These are phyloP conservation scores for Claviceps spartinae DNA, from an alignment of 2,329 filamentous ascomycete species.

Conservation along the genomic window DNA sequence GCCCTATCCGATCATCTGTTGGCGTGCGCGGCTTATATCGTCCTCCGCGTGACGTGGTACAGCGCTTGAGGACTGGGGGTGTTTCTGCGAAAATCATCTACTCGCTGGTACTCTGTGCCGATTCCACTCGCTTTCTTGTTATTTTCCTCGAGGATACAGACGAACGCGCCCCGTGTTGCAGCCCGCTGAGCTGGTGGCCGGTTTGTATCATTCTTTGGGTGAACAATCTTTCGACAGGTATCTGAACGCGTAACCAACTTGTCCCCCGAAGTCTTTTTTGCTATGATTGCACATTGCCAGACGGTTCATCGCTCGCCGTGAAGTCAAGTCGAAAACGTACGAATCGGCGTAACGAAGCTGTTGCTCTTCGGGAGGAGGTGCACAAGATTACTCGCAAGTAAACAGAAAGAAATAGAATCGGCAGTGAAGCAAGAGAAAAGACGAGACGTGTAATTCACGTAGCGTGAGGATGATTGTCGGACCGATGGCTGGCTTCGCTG, in stretches of 20 bases:
- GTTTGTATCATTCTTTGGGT: too few species aligned
- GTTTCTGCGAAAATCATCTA: not conserved
- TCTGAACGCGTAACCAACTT: not conserved
- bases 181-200: not conserved
- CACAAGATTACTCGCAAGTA: not conserved
- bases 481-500: constrained; percentile 21
- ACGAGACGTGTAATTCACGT: not conserved
- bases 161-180: not conserved
- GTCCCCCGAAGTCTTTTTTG: not conserved
- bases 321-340: not conserved
- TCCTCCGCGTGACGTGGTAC: not conserved
- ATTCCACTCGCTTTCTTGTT: constrained; percentile 36
- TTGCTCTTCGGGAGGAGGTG: not conserved
- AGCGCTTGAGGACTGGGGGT: not conserved
- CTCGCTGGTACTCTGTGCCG: constrained; percentile 34
- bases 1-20: not conserved
- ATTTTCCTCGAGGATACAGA: not conserved
- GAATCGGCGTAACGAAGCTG: not conserved
- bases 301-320: not conserved
- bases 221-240: too few species aligned
- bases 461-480: constrained; percentile 9
- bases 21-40: not conserved
- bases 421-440: not conserved
- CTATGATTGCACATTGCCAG: not conserved
- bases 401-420: not conserved